These are phyloP conservation scores for Lophiotrema nucula DNA, from an alignment of 495 filamentous ascomycete genomes.

Conservation along the genomic window DNA sequence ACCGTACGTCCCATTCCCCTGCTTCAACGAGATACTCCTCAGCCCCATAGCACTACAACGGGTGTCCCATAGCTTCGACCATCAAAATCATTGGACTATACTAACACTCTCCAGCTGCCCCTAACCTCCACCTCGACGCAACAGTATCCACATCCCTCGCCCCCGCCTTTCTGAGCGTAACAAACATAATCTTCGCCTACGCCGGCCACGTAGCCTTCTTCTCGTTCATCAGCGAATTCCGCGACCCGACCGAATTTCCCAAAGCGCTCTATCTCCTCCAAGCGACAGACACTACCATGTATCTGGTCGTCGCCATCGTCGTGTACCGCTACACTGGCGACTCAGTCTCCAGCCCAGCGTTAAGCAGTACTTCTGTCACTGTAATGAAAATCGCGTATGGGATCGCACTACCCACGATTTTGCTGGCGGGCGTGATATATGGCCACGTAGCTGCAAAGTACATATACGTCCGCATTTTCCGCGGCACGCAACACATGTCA, in stretches of 20 bases:
- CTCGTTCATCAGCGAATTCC: constrained; percentile 32
- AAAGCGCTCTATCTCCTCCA: constrained; percentile 33
- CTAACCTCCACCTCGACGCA: constrained; percentile 1
- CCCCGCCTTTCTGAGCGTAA: constrained; percentile 45
- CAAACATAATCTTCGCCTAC: constrained; percentile 49
- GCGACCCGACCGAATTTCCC: constrained; percentile 31
- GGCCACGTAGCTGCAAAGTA: constrained; percentile 50
- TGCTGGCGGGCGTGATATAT: constrained; percentile 9
- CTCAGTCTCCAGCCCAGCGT: constrained; percentile 4
- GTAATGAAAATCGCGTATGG: constrained; percentile 14
- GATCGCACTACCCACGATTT: constrained; percentile 7
- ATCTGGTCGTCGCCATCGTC: constrained; percentile 20
- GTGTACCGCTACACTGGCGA: constrained; percentile 4
- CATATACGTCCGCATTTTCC: constrained; percentile 63
- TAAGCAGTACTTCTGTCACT: background rate
- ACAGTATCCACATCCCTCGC: constrained; percentile 3
- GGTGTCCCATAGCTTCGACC: background rate
- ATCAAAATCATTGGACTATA: background rate
- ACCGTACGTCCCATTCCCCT: background rate
- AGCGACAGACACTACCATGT: constrained; percentile 5
- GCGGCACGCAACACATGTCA: constrained; percentile 60
- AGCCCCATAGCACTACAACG: no score
- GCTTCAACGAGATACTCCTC: background rate
- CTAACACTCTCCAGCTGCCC: background rate
- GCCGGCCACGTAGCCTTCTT: constrained; percentile 36